Evolutionary conservation across 2,329 filamentous ascomycete species (phyloP), one percentile per base, ranked within the genome.

Genomic region (Zarea fungicola): DNA sequence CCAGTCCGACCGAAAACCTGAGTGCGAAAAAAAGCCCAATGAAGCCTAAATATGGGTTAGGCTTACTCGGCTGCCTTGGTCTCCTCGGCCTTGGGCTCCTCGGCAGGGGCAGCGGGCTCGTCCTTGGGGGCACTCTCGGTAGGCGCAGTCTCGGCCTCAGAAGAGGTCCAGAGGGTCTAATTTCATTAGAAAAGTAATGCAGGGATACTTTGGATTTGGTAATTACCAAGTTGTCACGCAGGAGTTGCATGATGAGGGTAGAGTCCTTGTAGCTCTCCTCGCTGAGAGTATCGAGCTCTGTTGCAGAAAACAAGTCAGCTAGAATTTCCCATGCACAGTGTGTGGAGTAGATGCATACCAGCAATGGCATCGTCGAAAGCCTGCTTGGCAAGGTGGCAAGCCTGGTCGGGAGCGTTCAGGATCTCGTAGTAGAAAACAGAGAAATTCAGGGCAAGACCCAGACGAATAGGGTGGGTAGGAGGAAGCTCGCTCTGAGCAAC

Each of bases 351-450:
- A 23, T 13, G 16, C 67, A 56, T 62, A 79, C 76, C 76, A 64
- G 91, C 91, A 81, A 96, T 96, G 60, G 92, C 92, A 74, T 97
- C 92, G 69, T 97, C 92, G 66, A 97, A 97, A 43, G 93, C 92
- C 80, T 97, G 92, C 84, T 97, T 97, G 74, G 92, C 92, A 61
- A 96, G 84, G 73, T 96, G 91, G 85, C 92, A 96, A 68, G 91
- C 92, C 77, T 95, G 92, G 72, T 97, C 93, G 57, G 92, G 92
- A 36, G 92, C 90, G 81, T 97, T 99, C 65, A 97, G 81, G 70
- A 97, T 99, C 84, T 99, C 93, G 73, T 99, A 99, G 85, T 97
- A 97, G 82, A 96, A 97, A 66, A 96, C 91, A 58, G 91, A 96
- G 84, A 97, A 97, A 87, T 97, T 97, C 62, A 97, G 84, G 60